Percentiles rank a stretch among this genome's conserved stretches.
Conservation (phyloP, 148 eudicot species). For the Persicaria maculosa region DNA sequence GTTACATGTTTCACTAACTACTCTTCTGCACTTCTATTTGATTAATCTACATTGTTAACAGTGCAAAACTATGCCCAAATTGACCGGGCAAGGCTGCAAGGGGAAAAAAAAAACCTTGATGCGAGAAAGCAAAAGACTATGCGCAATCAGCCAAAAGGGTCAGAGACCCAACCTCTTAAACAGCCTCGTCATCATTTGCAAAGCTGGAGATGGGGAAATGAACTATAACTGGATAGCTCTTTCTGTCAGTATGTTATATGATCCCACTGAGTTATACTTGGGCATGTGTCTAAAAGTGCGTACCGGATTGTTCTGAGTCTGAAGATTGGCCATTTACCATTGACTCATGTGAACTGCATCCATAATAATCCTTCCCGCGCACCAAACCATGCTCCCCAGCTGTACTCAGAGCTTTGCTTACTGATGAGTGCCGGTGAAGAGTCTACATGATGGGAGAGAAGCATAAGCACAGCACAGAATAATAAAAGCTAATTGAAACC, state of each 20-base stretch:
- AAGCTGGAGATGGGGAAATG: not conserved
- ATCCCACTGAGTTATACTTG: not conserved
- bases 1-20: not conserved
- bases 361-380: conserved; percentile 56
- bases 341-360: conserved; percentile 39
- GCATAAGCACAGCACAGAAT: not conserved
- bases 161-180: too few species aligned
- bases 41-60: not conserved
- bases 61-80: not conserved
- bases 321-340: not conserved
- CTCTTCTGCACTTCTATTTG: not conserved
- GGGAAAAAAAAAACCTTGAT: not conserved
- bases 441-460: not conserved
- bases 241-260: not conserved
- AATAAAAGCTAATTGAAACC: not conserved
- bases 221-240: not conserved
- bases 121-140: not conserved
- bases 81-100: not conserved
- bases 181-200: not conserved
- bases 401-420: conserved; percentile 20
- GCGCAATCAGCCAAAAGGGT: too few species aligned
- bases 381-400: conserved; percentile 72
- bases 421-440: not conserved
- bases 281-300: not conserved
- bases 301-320: not conserved